Evolutionary conservation across 2,329 filamentous ascomycete species (phyloP).

Genomic region (Ophiocordyceps camponoti-leonardi): DNA sequence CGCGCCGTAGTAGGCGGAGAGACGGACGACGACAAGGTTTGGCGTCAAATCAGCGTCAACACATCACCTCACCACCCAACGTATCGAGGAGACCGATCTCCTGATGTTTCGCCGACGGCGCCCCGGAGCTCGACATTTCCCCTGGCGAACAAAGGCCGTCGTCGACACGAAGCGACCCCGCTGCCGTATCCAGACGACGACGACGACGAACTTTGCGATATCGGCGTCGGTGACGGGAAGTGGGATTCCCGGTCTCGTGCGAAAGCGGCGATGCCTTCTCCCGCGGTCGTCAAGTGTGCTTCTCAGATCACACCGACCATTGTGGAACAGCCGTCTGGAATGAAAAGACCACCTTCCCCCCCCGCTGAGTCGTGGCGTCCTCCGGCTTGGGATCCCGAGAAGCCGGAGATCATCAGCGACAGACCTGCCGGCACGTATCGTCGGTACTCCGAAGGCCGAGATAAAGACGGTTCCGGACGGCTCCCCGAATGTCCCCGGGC

Average conservation of each 20-base stretch:
- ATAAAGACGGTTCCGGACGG: slow-evolving; percentile 8
- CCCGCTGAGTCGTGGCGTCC: slow-evolving; percentile 25
- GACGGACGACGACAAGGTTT: slow-evolving; percentile 7
- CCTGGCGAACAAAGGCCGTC: slow-evolving; percentile 6
- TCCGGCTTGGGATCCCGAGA: slow-evolving; percentile 23
- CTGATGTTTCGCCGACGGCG: slow-evolving; percentile 1
- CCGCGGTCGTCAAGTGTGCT: slow-evolving; percentile 10
- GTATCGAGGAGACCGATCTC: slow-evolving; percentile 3
- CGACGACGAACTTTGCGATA: slow-evolving; percentile 4
- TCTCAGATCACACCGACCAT: not conserved
- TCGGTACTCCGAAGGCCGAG: slow-evolving; percentile 30
- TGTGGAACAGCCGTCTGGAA: slow-evolving; percentile 5
- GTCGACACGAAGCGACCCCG: slow-evolving; percentile 7
- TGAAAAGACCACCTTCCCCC: slow-evolving; percentile 1
- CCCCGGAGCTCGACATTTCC: slow-evolving; percentile 16
- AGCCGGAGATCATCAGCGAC: slow-evolving; percentile 16
- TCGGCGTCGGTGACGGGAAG: slow-evolving; percentile 8
- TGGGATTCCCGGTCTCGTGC: not conserved
- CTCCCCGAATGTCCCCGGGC: slow-evolving; percentile 56
- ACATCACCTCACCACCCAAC: slow-evolving; percentile 17
- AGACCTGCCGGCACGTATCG: slow-evolving; percentile 28
- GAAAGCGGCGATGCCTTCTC: not conserved
- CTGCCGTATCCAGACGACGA: slow-evolving; percentile 23
- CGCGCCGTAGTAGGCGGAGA: slow-evolving; percentile 7
- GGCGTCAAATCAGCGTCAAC: slow-evolving; percentile 17